phyloP scores from a whole-genome alignment of 2,329 filamentous ascomycete genomes.

The Sclerotinia sclerotiorum region DNA sequence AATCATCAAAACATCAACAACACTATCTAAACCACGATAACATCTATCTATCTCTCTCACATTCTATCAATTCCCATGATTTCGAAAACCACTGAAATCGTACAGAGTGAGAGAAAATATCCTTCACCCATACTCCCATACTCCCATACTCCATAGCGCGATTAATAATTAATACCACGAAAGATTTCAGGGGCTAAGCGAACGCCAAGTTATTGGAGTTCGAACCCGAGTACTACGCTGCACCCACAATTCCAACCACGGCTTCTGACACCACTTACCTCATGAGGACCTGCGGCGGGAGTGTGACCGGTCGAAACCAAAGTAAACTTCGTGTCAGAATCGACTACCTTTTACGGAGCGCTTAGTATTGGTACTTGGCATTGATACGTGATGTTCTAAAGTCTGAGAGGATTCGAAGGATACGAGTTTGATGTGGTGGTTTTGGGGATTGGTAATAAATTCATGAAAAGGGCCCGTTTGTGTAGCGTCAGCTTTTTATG shows the following conservation, averaged over 20 bases:
- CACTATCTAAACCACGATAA: neutral
- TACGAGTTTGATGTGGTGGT: neutral
- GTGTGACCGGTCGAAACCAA: neutral
- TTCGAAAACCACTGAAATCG: neutral
- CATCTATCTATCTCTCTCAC: neutral
- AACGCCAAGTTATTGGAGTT: neutral
- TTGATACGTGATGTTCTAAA: neutral
- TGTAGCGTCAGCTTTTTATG: no score
- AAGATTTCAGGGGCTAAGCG: slow-evolving; percentile 3
- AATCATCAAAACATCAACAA: neutral
- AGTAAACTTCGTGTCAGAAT: neutral
- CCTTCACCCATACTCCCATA: no score
- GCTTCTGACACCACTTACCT: neutral
- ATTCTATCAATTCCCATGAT: neutral
- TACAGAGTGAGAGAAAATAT: neutral
- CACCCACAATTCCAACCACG: neutral
- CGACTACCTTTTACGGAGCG: neutral
- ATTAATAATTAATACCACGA: neutral
- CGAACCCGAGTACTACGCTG: slow-evolving; percentile 4
- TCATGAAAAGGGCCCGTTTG: no score
- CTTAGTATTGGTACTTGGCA: neutral
- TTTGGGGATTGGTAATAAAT: neutral
- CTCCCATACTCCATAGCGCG: no score
- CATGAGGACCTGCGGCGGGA: neutral
- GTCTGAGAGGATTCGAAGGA: neutral